Conservation (phyloP, 2,329 filamentous ascomycete genomes). For the Laburnicola sp. region DNA sequence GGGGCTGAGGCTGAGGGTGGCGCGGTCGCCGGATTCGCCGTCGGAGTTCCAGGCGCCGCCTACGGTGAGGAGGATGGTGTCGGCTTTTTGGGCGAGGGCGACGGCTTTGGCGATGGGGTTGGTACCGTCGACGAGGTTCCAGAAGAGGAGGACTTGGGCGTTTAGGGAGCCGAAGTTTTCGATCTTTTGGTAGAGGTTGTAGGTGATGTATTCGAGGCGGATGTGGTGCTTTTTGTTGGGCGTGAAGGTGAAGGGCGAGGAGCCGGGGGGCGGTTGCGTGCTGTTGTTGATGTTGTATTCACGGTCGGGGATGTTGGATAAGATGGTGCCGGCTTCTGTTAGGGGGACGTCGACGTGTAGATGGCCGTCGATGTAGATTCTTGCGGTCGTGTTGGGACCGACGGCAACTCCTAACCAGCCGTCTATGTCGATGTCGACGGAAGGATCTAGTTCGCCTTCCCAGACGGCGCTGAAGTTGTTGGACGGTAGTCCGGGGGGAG, state of each 20-base stretch:
- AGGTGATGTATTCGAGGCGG: slow-evolving; percentile 50
- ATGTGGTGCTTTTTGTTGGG: slow-evolving; percentile 41
- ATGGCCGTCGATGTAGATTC: slow-evolving; percentile 43
- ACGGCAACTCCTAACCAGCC: slow-evolving; percentile 52
- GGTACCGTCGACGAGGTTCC: slow-evolving; percentile 50
- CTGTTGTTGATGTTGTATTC: slow-evolving; percentile 44
- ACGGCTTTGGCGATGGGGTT: slow-evolving; percentile 41
- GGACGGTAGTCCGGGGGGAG: slow-evolving; percentile 47
- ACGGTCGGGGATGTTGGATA: slow-evolving; percentile 48
- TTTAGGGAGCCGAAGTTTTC: slow-evolving; percentile 49
- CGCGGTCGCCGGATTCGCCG: slow-evolving; percentile 50
- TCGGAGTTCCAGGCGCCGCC: slow-evolving; percentile 53
- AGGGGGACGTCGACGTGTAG: slow-evolving; percentile 35
- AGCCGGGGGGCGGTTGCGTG: slow-evolving; percentile 44
- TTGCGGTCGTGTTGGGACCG: slow-evolving; percentile 47
- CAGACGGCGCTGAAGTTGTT: slow-evolving; percentile 53
- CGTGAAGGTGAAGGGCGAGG: slow-evolving; percentile 46
- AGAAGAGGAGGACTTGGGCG: slow-evolving; percentile 50
- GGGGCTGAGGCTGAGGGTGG: slow-evolving; percentile 42
- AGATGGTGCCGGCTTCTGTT: slow-evolving; percentile 37
- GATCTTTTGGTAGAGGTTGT: slow-evolving; percentile 46
- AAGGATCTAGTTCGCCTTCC: slow-evolving; percentile 47
- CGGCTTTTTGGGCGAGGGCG: slow-evolving; percentile 40
- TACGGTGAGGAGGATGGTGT: slow-evolving; percentile 47
- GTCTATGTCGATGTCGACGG: slow-evolving; percentile 45